Evolutionary conservation across 768 basidiomycete genomes (phyloP).

Genomic region (Coprinopsis cinerea): DNA sequence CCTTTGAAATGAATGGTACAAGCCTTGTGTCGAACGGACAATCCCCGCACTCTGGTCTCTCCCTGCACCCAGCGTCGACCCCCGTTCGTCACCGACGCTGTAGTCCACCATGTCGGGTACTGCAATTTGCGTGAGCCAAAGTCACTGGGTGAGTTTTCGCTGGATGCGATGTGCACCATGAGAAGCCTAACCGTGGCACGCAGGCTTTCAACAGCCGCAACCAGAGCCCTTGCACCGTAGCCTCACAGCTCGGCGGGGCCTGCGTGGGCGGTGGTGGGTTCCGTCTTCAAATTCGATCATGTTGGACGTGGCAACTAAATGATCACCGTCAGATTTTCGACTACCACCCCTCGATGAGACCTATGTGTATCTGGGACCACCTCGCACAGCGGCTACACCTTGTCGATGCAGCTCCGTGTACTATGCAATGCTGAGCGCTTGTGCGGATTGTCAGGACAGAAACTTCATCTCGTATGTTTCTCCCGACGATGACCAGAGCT

Average conservation of each 20-base stretch:
- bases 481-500: neutral
- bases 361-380: slow-evolving; percentile 34
- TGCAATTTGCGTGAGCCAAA: slow-evolving; percentile 7
- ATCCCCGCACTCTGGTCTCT: no score
- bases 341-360: slow-evolving; percentile 25
- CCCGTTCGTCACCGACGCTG: neutral
- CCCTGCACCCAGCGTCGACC: neutral
- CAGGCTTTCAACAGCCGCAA: slow-evolving; percentile 34
- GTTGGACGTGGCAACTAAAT: neutral
- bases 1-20: no score
- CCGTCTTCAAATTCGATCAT: no score
- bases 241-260: slow-evolving; percentile 33
- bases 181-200: neutral
- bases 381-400: slow-evolving; percentile 24
- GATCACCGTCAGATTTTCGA: slow-evolving; percentile 23
- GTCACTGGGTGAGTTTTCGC: slow-evolving; percentile 10
- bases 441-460: slow-evolving; percentile 40
- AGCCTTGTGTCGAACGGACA: no score
- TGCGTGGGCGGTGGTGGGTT: slow-evolving; percentile 33
- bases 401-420: slow-evolving; percentile 49
- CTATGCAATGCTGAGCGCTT: slow-evolving; percentile 49
- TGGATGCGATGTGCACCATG: neutral
- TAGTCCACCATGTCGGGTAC: slow-evolving; percentile 14
- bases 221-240: slow-evolving; percentile 42
- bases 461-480: slow-evolving; percentile 26